Evolutionary conservation across 2,329 filamentous ascomycete species (phyloP).

Genomic region (Fusarium sp.): DNA sequence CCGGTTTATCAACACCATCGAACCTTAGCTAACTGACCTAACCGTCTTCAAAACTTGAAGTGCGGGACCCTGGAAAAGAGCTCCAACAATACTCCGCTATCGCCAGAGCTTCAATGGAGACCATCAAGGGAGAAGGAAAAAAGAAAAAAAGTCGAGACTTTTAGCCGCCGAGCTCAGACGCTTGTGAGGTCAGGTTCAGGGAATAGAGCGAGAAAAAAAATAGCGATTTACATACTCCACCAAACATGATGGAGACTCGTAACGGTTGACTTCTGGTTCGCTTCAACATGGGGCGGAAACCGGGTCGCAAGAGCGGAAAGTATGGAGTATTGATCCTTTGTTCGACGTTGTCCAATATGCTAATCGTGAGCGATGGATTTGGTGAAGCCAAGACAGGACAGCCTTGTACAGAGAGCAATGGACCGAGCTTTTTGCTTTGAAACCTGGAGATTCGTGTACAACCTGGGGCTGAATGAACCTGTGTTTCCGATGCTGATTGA

Average conservation of each 20-base stretch:
- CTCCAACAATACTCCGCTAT: conserved; percentile 10
- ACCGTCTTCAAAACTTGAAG: conserved; percentile 12
- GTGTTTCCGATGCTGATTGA: conserved; percentile 30
- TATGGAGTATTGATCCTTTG: conserved; percentile 18
- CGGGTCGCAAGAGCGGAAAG: conserved; percentile 5
- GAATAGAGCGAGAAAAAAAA: conserved; percentile 28
- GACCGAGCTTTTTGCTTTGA: conserved; percentile 34
- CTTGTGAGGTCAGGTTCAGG: not conserved
- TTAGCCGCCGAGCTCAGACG: conserved; percentile 16
- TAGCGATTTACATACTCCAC: conserved; percentile 40
- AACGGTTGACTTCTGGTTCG: conserved; percentile 19
- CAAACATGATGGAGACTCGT: conserved; percentile 17
- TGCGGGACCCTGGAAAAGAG: conserved; percentile 26
- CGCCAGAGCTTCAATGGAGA: conserved; percentile 27
- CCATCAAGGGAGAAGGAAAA: not conserved
- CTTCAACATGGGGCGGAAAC: conserved; percentile 1
- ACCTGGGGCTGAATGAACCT: conserved; percentile 22
- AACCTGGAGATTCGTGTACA: conserved; percentile 39
- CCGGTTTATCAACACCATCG: conserved; percentile 14
- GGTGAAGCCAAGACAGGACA: conserved; percentile 3
- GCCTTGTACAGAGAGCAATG: conserved; percentile 37
- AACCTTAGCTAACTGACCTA: not conserved
- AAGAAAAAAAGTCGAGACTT: conserved; percentile 12
- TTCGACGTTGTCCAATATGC: conserved; percentile 20
- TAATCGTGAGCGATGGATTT: too few species aligned